Base-by-base conservation (phyloP, 768 basidiomycete species). In the Lactarius hatsudake region DNA sequence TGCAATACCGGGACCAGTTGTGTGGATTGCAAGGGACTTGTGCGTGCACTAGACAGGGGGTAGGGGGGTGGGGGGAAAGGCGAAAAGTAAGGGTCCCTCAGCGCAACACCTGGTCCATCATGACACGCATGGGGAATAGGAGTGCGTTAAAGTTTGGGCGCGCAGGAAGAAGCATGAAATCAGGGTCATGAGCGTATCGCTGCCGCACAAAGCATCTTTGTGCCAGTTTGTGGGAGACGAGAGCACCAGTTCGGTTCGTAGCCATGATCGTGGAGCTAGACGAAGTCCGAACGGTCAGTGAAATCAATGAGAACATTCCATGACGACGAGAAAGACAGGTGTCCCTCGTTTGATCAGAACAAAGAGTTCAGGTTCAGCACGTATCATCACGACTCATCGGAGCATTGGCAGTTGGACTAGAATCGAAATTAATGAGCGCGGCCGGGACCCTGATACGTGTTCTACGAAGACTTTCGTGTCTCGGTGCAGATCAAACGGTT, bases 191-290 rank as follows among this genome's bases (percentile, higher is more conserved):
- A 23, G 38, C 34, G 18, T 45, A 57, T 45, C 58, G 30, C 58
- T 42, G 66, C 62, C 34, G 51, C 34, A 42, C 17, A 15, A 55
- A 51, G 58, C 18, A 42, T 30, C 53, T 55, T 67, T 32, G 54
- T 54, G 17, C 23, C 23, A 20, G 42, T 15, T 8, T 55, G 26
- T 34, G 51, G 18, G 20, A 40, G 30, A 43, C 4, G 26, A 30
- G 26, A 17, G 38, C 5, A 34, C 12, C 40, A 15, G 66, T 63
- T 67, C 66, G 66, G 62, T 67, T 60, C 59, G 58, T 42, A 40
- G 66, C 53, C 40, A 32, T 40, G 32, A 13, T 45, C 10, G 53
- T 60, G 58, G 58, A 60, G 26, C 40, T 43, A 32, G 17, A 38
- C 30, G 32, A 57, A 57, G 30, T 20, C 18, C 17, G 38, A 59